A percentile compares a stretch with the other conserved stretches of the same genome.
Conservation (phyloP, 1,284 basidiomycete species). For the Boletus sp. region DNA sequence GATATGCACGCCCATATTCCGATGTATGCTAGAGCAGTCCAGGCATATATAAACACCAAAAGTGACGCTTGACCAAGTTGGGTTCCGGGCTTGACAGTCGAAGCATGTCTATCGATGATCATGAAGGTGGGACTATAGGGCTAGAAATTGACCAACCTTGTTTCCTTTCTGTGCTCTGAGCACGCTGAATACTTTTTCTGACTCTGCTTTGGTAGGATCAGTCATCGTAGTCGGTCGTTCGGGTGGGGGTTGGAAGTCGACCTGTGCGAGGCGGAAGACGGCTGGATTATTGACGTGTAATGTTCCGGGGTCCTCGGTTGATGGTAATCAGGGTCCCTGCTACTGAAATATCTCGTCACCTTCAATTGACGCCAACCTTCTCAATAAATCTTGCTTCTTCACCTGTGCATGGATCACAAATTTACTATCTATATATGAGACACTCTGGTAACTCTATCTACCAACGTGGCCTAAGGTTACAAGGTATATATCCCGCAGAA, state of each 20-base stretch:
- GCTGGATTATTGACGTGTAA: slow-evolving; percentile 18
- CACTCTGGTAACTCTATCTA: too few relatives aligned
- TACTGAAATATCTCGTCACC: not conserved
- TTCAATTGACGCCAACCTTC: too few relatives aligned
- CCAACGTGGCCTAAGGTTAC: not conserved
- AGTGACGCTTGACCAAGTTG: slow-evolving; percentile 96
- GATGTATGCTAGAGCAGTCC: slow-evolving; percentile 94
- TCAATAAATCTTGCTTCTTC: not conserved
- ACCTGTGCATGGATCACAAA: not conserved
- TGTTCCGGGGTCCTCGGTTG: slow-evolving; percentile 13
- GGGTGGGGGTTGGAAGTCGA: slow-evolving; percentile 7
- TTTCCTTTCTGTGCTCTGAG: slow-evolving; percentile 85
- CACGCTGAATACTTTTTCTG: slow-evolving; percentile 74
- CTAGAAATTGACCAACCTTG: slow-evolving; percentile 58
- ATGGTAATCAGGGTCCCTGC: slow-evolving; percentile 14
- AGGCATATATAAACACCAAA: slow-evolving; percentile 98
- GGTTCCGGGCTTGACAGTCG: slow-evolving; percentile 95
- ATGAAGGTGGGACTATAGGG: slow-evolving; percentile 2
- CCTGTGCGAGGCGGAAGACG: slow-evolving; percentile 2
- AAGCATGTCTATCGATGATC: slow-evolving; percentile 76
- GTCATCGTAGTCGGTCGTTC: slow-evolving; percentile 43
- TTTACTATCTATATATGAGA: not conserved
- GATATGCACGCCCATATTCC: slow-evolving; percentile 98
- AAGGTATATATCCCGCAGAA: not conserved
- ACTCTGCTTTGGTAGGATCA: slow-evolving; percentile 75